Conservation (phyloP, 441 rosid genomes). For the Brassica balearica region DNA sequence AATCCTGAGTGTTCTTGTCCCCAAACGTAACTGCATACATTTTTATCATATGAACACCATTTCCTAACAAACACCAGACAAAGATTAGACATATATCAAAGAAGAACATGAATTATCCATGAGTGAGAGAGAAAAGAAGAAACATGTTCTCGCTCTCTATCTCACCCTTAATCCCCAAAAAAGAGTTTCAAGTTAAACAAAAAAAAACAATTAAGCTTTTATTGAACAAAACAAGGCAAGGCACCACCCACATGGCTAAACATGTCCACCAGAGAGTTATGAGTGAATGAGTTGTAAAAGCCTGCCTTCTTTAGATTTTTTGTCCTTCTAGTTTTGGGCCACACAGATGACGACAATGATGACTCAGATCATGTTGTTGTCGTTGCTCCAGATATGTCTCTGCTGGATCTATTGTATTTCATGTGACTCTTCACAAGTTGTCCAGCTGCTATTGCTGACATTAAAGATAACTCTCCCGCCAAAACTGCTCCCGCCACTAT, state of each 20-base stretch:
- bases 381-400: slow-evolving; percentile 55
- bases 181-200: slow-evolving; percentile 26
- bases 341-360: slow-evolving; percentile 9
- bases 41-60: slow-evolving; percentile 23
- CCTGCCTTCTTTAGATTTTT: slow-evolving; percentile 29
- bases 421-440: slow-evolving; percentile 90
- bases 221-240: slow-evolving; percentile 39
- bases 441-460: slow-evolving; percentile 93
- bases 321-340: slow-evolving; percentile 31
- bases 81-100: slow-evolving; percentile 35
- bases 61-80: slow-evolving; percentile 46
- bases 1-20: slow-evolving; percentile 12
- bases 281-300: slow-evolving; percentile 41
- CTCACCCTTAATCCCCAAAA: slow-evolving; percentile 7
- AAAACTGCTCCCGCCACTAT: slow-evolving; percentile 86
- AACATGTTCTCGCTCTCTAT: neutral
- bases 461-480: slow-evolving; percentile 87
- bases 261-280: slow-evolving; percentile 23
- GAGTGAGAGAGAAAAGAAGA: slow-evolving; percentile 25
- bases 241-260: slow-evolving; percentile 38
- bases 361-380: slow-evolving; percentile 32
- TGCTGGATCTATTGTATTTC: slow-evolving; percentile 92
- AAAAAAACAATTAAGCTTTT: neutral
- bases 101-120: slow-evolving; percentile 45
- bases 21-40: slow-evolving; percentile 41